Evolutionary conservation across 2,329 filamentous ascomycete genomes (phyloP).

Genomic region (Escovopsis weberi): DNA sequence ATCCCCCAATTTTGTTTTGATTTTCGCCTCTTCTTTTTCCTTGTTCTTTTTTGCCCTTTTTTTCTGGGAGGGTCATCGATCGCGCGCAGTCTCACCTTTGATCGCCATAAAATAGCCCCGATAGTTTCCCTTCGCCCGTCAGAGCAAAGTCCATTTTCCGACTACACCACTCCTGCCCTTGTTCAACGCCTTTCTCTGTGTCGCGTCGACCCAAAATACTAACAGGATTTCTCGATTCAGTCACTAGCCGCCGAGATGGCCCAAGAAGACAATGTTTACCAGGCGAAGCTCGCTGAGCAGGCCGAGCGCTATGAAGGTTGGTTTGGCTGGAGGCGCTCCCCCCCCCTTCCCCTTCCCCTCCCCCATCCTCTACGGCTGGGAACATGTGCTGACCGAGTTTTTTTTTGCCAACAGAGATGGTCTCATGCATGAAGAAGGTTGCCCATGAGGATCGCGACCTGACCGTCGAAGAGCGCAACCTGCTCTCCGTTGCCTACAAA

Average conservation of each 20-base stretch:
- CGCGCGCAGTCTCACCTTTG: no score
- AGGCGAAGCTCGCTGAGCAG: constrained; percentile 99
- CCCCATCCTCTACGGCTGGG: neutral
- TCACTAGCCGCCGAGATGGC: constrained; percentile 58
- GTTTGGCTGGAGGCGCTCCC: constrained; percentile 3
- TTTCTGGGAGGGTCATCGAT: no score
- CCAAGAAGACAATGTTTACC: constrained; percentile 98
- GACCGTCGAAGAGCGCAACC: constrained; percentile 91
- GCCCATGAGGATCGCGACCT: constrained; percentile 75
- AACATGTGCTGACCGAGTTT: constrained; percentile 11
- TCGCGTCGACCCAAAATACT: no score
- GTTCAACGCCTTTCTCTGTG: no score
- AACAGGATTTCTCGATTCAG: neutral
- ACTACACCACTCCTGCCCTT: no score
- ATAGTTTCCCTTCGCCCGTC: no score
- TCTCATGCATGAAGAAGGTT: constrained; percentile 80
- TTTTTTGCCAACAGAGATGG: constrained; percentile 59
- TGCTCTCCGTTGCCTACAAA: constrained; percentile 96
- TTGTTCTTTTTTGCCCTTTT: no score
- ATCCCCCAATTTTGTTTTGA: no score
- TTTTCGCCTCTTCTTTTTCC: no score
- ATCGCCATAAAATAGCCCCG: no score
- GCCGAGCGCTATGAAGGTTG: constrained; percentile 99
- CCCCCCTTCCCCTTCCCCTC: neutral
- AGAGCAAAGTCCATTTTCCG: no score